Percentiles rank a stretch among this genome's conserved stretches.
phyloP scores from a whole-genome alignment of 2,329 filamentous ascomycete genomes.

The Esteya vermicola region DNA sequence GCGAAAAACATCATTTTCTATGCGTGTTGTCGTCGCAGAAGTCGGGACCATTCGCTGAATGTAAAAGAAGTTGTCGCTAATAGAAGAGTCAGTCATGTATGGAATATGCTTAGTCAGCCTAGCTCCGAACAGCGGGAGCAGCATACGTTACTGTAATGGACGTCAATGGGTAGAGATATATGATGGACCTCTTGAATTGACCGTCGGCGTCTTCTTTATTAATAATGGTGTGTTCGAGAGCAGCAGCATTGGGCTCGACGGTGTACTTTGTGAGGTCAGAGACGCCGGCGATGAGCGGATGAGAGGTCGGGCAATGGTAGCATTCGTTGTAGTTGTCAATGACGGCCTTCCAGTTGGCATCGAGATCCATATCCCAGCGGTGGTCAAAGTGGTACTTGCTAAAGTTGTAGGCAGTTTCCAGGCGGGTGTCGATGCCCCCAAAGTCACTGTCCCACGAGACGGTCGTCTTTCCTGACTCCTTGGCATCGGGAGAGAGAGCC shows the following conservation, averaged over 20 bases:
- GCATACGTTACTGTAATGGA: conserved; percentile 25
- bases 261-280: conserved; percentile 29
- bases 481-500: conserved; percentile 17
- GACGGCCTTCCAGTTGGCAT: conserved; percentile 25
- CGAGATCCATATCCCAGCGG: conserved; percentile 16
- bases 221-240: conserved; percentile 6
- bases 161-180: conserved; percentile 25
- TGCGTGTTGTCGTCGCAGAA: conserved; percentile 24
- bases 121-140: too few relatives aligned
- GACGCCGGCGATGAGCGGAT: conserved; percentile 28
- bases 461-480: conserved; percentile 11
- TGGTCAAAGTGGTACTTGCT: conserved; percentile 13
- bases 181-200: conserved; percentile 15
- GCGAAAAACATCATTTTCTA: conserved; percentile 37
- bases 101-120: too few relatives aligned
- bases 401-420: conserved; percentile 12
- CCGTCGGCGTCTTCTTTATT: conserved; percentile 6
- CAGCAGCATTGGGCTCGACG: conserved; percentile 18
- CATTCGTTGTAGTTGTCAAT: conserved; percentile 33
- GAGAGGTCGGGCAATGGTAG: conserved; percentile 34
- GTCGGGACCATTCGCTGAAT: conserved; percentile 34
- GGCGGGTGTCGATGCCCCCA: neutral
- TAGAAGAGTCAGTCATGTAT: neutral
- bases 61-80: conserved; percentile 32
- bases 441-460: conserved; percentile 22